A percentile compares a stretch with the other conserved stretches of the same genome.
phyloP scores from a whole-genome alignment of 192 early-diverging fungal species.

The Entophlyctis luteolus region DNA sequence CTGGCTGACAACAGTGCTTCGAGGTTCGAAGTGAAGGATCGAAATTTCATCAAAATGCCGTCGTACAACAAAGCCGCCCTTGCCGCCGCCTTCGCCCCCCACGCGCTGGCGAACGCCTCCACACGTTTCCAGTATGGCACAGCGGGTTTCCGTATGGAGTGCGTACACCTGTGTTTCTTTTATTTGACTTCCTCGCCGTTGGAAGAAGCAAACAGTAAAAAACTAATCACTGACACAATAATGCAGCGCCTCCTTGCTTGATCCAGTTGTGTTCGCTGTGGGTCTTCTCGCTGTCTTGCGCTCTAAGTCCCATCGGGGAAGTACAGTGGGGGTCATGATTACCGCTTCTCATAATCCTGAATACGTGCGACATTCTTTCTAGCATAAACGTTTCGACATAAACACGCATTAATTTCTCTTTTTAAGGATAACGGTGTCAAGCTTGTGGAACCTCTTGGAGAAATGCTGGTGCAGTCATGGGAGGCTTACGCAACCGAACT shows the following conservation, averaged over 20 bases:
- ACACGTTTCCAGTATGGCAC: constrained; percentile 73
- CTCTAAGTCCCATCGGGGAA: constrained; percentile 79
- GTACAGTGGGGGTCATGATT: constrained; percentile 92
- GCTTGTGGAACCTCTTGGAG: constrained; percentile 93
- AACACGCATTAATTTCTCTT: not conserved
- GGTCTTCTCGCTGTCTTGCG: constrained; percentile 88
- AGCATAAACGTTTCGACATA: not conserved
- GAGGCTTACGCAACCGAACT: constrained; percentile 84
- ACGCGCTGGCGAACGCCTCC: not conserved
- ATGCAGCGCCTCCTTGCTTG: constrained; percentile 73
- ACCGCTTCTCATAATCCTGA: constrained; percentile 98
- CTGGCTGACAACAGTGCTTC: no score
- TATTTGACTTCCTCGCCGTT: no score
- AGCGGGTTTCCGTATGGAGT: constrained; percentile 95
- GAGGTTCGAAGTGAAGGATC: no score
- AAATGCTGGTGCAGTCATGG: constrained; percentile 97
- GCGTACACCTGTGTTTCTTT: not conserved
- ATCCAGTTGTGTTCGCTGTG: constrained; percentile 88
- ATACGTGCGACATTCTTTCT: constrained; percentile 40
- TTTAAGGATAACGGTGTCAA: constrained; percentile 95
- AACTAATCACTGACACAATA: not conserved
- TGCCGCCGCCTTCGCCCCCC: constrained; percentile 2
- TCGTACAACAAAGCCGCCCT: no score
- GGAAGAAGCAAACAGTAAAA: not conserved
- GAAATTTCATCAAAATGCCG: no score